Conservation (phyloP, 176 grass and related monocot genomes). For the Puccinellia tenuiflora region DNA sequence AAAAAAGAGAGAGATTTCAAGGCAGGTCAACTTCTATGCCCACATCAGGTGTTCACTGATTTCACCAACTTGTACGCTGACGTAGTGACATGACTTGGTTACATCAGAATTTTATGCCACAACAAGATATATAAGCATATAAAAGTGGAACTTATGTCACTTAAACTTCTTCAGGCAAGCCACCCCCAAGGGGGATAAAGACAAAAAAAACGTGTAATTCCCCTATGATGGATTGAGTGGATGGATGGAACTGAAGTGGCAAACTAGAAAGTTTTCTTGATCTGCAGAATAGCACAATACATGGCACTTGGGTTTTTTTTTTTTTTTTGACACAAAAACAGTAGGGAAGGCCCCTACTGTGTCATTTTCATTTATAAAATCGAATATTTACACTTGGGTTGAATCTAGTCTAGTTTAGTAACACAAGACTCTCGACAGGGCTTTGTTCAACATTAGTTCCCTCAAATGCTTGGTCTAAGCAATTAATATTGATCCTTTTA, state of each 20-base stretch:
- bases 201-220: neutral
- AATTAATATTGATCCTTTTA: neutral
- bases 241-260: neutral
- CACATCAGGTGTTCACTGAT: neutral
- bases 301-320: neutral
- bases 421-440: neutral
- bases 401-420: neutral
- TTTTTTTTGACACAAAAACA: too few relatives aligned
- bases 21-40: neutral
- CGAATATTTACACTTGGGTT: neutral
- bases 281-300: constrained; percentile 5
- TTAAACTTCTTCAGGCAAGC: neutral
- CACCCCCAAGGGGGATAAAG: neutral
- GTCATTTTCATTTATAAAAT: too few relatives aligned
- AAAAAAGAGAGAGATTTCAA: neutral
- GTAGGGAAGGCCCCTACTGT: too few relatives aligned
- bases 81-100: neutral
- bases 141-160: neutral
- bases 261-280: neutral
- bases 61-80: neutral
- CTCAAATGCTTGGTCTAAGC: neutral
- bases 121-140: neutral
- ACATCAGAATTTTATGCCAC: neutral
- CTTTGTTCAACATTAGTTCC: neutral
- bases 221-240: neutral